Conservation (phyloP, 2,329 filamentous ascomycete genomes). For the Monilinia fructigena region DNA sequence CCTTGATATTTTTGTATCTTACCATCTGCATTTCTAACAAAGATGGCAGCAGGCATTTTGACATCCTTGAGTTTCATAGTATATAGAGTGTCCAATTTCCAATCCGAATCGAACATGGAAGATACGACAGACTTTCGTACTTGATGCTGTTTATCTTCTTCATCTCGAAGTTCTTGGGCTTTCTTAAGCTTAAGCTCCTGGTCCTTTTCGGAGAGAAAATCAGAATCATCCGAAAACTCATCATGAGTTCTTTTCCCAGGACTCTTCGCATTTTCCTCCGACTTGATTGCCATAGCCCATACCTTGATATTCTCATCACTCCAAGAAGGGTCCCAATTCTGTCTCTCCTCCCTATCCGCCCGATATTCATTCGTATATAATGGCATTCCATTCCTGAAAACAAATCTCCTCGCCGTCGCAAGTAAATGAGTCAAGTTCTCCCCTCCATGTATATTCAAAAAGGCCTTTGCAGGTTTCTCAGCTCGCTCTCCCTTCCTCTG, state of each 20-base stretch:
- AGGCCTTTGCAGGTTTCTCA: slow-evolving; percentile 38
- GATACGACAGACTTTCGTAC: slow-evolving; percentile 63
- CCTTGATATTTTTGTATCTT: slow-evolving; percentile 69
- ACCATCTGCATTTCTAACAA: slow-evolving; percentile 63
- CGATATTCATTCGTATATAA: slow-evolving; percentile 67
- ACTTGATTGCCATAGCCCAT: slow-evolving; percentile 72
- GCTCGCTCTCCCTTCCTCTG: slow-evolving; percentile 28
- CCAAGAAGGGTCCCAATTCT: slow-evolving; percentile 60
- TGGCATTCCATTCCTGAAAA: slow-evolving; percentile 80
- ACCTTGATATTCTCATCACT: slow-evolving; percentile 75
- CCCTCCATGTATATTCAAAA: slow-evolving; percentile 71
- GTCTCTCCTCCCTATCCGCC: slow-evolving; percentile 33
- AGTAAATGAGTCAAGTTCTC: slow-evolving; percentile 77
- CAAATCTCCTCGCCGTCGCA: slow-evolving; percentile 79
- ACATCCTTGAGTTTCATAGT: slow-evolving; percentile 66
- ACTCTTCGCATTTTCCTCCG: slow-evolving; percentile 37
- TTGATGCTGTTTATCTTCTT: slow-evolving; percentile 46
- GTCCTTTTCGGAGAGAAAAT: slow-evolving; percentile 31
- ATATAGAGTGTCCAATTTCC: slow-evolving; percentile 68
- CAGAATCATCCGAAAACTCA: slow-evolving; percentile 44
- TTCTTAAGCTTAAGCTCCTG: slow-evolving; percentile 12
- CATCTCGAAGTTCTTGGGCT: slow-evolving; percentile 37
- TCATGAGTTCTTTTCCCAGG: slow-evolving; percentile 50
- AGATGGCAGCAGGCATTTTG: slow-evolving; percentile 66
- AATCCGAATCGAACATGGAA: slow-evolving; percentile 76